Evolutionary conservation across 257 asterid species (phyloP), one percentile per base, ranked within the genome.

Genomic region (Paraleonurus japonicus): DNA sequence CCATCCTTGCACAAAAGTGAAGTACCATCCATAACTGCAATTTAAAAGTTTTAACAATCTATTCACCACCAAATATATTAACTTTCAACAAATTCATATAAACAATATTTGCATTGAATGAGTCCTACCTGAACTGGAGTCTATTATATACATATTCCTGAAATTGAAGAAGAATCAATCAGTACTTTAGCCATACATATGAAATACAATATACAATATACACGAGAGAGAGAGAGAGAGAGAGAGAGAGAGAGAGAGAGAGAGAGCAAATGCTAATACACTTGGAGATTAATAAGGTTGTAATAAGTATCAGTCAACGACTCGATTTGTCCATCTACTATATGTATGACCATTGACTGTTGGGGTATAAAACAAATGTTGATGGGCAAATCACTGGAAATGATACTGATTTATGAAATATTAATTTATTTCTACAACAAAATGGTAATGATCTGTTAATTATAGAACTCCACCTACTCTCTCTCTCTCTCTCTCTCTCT

Each of bases 131-230:
- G 92, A 93, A 90, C 75, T 87, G 90, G 54, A 93, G 97, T 85
- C 94, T 86, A 69, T 93, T 93, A 83, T 93, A 93, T 11, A 93
- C 97, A 75, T 88, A 90, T 75, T 93, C 98, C 98, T 93, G 96
- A 79, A 84, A 74, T 28, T 60, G 27, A 73, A 48, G 13, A 70
- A 58, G 19, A 47, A 3, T 0, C 19, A 69, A 69, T 79, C 41
- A 58, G 55, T 19, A 50, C 4, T 22, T 3, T 53, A 41, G 61
- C 50, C 39, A 24, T 7, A 20, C 9, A 54, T 16, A 9, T 47
- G 2, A 47, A 4, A n/a, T n/a, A n/a, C n/a, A n/a, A n/a, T n/a
- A n/a, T n/a, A n/a, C n/a, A n/a, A n/a, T n/a, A n/a, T n/a, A n/a
- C n/a, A n/a, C 3, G 19, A 26, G 35, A 24, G 15, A 54, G 20